Conservation (phyloP, 2,329 filamentous ascomycete species). For the Fusarium mangiferae region DNA sequence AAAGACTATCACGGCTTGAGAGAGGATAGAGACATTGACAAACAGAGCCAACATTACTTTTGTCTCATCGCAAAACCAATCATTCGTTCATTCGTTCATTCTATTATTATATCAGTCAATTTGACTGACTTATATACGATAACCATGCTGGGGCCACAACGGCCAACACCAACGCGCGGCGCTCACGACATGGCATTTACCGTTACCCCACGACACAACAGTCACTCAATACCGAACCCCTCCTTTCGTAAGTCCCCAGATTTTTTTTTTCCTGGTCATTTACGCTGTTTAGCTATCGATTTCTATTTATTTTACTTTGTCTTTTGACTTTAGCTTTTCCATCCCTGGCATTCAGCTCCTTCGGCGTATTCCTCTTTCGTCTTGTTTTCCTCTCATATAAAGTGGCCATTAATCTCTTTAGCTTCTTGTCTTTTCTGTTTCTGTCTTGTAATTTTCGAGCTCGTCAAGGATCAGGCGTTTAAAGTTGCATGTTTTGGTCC, state of each 20-base stretch:
- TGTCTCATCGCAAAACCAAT: not conserved
- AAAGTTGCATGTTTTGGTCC: not conserved
- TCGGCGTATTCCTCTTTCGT: conserved; percentile 16
- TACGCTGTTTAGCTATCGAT: not conserved
- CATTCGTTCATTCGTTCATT: not conserved
- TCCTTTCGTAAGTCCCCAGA: conserved; percentile 61
- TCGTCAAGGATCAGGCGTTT: not conserved
- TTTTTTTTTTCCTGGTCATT: not conserved
- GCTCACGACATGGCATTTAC: conserved; percentile 26
- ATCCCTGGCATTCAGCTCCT: conserved; percentile 8
- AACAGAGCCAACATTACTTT: not conserved
- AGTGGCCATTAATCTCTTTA: conserved; percentile 3
- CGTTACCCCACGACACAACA: conserved; percentile 28
- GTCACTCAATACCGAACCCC: conserved; percentile 55
- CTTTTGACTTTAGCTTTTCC: not conserved
- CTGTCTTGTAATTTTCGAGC: not conserved
- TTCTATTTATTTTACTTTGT: conserved; percentile 1
- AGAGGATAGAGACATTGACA: not conserved
- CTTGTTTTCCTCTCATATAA: not conserved
- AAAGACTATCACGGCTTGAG: not conserved
- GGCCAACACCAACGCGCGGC: conserved; percentile 34
- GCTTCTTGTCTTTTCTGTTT: not conserved
- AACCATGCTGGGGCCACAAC: conserved; percentile 32
- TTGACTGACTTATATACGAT: conserved; percentile 24
- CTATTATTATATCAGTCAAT: not conserved